phyloP scores from a whole-genome alignment of 768 basidiomycete species.

The Strobilomyces echinocephalus region DNA sequence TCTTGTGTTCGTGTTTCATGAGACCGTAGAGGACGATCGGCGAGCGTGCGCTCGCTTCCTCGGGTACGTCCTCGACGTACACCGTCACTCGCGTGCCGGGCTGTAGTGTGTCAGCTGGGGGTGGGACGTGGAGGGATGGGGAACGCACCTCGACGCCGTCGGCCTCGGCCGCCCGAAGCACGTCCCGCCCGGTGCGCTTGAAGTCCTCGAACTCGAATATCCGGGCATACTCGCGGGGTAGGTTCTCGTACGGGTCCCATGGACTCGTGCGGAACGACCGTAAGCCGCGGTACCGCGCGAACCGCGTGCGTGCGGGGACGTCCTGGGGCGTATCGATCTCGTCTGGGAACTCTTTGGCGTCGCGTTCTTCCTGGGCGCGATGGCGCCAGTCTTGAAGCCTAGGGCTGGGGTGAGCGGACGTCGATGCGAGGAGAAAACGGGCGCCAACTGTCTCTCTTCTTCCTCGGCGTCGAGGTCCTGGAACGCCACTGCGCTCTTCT shows the following conservation, averaged over 20 bases:
- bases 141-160: conserved; percentile 67
- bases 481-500: conserved; percentile 51
- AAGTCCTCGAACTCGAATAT: conserved; percentile 98
- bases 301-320: conserved; percentile 70
- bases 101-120: conserved; percentile 35
- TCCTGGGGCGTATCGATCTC: conserved; percentile 94
- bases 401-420: conserved; percentile 1
- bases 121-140: not conserved
- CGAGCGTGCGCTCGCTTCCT: conserved; percentile 39
- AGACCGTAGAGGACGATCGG: conserved; percentile 76
- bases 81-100: conserved; percentile 79
- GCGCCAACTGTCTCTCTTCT: conserved; percentile 82
- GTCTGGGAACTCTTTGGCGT: conserved; percentile 88
- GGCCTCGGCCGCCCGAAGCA: conserved; percentile 61
- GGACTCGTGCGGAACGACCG: conserved; percentile 90
- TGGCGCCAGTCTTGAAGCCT: conserved; percentile 69
- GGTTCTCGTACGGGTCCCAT: conserved; percentile 96
- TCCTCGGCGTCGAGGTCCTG: conserved; percentile 80
- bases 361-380: conserved; percentile 69
- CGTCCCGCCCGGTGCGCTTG: conserved; percentile 72
- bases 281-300: conserved; percentile 89
- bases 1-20: conserved; percentile 94
- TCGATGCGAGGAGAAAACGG: not conserved
- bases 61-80: conserved; percentile 70
- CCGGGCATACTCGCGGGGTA: conserved; percentile 88